Percentiles rank a stretch among this genome's conserved stretches.
These are phyloP conservation scores for Gillenia trifoliata DNA, from an alignment of 306 rosid genomes.

Conservation along the genomic window DNA sequence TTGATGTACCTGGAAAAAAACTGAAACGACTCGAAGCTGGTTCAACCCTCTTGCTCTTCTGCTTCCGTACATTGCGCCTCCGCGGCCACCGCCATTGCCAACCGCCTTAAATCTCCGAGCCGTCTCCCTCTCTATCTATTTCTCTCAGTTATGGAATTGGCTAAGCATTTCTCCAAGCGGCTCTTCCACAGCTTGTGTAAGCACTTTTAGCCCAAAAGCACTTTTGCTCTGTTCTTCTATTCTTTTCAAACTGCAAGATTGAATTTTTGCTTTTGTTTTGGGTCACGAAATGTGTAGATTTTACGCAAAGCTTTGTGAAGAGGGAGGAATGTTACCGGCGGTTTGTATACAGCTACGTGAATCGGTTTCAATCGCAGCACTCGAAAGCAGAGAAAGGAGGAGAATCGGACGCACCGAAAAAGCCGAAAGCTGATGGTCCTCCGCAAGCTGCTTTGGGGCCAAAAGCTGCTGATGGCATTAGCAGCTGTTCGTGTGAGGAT, in stretches of 20 bases:
- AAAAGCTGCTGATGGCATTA: conserved; percentile 27
- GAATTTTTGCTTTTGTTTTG: not conserved
- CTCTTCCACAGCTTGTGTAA: conserved; percentile 22
- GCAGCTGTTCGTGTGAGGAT: conserved; percentile 39
- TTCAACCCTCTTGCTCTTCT: not conserved
- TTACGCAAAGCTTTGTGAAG: conserved; percentile 27
- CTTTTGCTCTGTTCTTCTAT: not conserved
- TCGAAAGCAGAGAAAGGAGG: conserved; percentile 47
- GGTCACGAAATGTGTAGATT: conserved; percentile 28
- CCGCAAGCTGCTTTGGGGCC: conserved; percentile 34
- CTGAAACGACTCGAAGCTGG: not conserved
- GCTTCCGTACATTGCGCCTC: not conserved
- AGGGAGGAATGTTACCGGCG: conserved; percentile 41
- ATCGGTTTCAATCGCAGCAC: conserved; percentile 46
- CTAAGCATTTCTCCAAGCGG: conserved; percentile 13
- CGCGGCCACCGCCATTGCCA: not conserved
- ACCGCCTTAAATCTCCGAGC: not conserved
- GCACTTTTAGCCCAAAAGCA: not conserved
- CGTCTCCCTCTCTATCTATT: not conserved
- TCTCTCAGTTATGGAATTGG: conserved; percentile 7
- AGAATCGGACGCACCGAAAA: conserved; percentile 35
- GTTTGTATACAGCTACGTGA: conserved; percentile 35
- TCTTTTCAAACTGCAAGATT: not conserved
- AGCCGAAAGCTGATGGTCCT: conserved; percentile 21
- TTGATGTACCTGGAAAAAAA: not conserved